These are phyloP conservation scores for Cairneyella variabilis DNA, from an alignment of 495 filamentous ascomycete genomes.

Conservation along the genomic window DNA sequence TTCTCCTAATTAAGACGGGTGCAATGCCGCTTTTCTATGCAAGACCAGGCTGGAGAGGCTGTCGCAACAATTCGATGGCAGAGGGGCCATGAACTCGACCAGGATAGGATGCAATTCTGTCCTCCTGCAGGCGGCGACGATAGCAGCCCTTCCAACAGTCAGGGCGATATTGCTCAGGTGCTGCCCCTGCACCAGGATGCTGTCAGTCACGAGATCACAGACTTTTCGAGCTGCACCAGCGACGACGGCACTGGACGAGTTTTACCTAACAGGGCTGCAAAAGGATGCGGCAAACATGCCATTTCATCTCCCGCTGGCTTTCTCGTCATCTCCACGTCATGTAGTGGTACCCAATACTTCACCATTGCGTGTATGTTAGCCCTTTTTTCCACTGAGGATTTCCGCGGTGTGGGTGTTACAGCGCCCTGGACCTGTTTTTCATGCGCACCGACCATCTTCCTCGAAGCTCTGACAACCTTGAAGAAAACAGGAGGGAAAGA, in stretches of 20 bases:
- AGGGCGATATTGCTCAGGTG: background rate
- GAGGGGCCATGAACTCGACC: too few relatives aligned
- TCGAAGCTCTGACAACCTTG: too few relatives aligned
- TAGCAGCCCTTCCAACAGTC: too few relatives aligned
- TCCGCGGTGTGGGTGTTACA: background rate
- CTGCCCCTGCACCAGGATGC: background rate
- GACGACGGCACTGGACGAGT: background rate
- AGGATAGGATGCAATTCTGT: too few relatives aligned
- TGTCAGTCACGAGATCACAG: background rate
- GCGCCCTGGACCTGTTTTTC: too few relatives aligned
- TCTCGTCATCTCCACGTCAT: slow-evolving; percentile 1
- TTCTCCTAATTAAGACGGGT: too few relatives aligned
- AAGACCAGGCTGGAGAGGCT: too few relatives aligned
- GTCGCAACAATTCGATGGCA: too few relatives aligned
- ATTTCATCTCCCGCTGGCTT: background rate
- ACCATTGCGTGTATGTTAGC: background rate
- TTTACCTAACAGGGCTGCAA: background rate
- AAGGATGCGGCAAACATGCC: background rate
- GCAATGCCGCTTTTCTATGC: too few relatives aligned
- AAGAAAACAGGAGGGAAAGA: too few relatives aligned
- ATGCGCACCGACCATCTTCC: too few relatives aligned
- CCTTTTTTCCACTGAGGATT: background rate
- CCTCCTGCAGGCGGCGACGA: too few relatives aligned
- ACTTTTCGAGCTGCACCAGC: background rate
- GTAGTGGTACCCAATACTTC: slow-evolving; percentile 8